Evolutionary conservation across 2,329 filamentous ascomycete genomes (phyloP), one percentile per base, ranked within the genome.

Genomic region (Colletotrichum noveboracense): DNA sequence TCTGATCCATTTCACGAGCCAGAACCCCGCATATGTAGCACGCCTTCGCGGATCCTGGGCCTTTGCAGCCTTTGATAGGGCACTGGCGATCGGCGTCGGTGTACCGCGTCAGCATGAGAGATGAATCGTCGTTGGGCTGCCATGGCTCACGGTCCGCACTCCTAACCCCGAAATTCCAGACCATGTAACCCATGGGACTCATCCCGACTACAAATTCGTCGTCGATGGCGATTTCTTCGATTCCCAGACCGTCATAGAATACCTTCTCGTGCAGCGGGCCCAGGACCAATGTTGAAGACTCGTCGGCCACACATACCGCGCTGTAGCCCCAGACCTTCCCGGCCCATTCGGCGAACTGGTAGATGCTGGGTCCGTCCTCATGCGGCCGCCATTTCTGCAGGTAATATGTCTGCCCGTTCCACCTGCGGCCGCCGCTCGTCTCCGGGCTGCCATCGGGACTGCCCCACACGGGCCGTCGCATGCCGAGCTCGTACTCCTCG

Each of bases 401-500:
- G 2, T 77, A 60, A 70, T 83, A 85, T 4, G 82, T 81, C 21
- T 72, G 26, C 13, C 82, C 79, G 71, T 81, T 82, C 70, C 77
- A 81, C 24, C 18, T 5, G 6, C 30, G 14, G 4, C 65, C 65
- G 10, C 32, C 58, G 3, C 7, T 6, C 6, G 14, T 30, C 7
- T 21, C 64, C 6, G n/a, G 16, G 3, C 1, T 6, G 10, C 1
- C 3, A 9, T 13, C 2, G 2, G 9, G 5, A 4, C 3, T 3
- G 1, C 64, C 10, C 48, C 43, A 64, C 6, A 65, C 12, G 2
- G 24, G 48, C 16, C 14, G 38, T 3, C 48, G 60, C 58, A 71
- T 21, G n/a, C 71, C 60, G 8, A n/a, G n/a, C 3, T 28, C 9
- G 12, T 62, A n/a, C 9, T 6, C 8, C 10, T 32, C n/a, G 6